Percentiles rank a stretch among this genome's conserved stretches.
phyloP scores from a whole-genome alignment of 495 filamentous ascomycete genomes.

The Penicillium macrosclerotiorum region DNA sequence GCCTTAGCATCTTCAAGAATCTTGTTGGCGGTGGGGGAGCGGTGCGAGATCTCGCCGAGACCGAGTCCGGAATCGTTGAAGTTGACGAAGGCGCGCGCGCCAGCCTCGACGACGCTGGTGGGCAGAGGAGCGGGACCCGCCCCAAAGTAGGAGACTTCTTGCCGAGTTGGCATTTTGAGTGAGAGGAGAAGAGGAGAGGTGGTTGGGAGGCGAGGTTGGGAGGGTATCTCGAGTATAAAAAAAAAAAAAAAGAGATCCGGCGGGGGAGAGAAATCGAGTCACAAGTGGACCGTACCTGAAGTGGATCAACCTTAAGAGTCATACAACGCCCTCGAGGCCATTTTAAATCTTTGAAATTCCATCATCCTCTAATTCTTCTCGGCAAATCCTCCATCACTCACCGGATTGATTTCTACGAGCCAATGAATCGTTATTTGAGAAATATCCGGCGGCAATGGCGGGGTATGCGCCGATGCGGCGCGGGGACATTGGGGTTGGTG shows the following conservation, averaged over 20 bases:
- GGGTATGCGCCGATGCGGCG: conserved; percentile 23
- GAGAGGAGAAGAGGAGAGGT: too few relatives aligned
- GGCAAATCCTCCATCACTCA: neutral
- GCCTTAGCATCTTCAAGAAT: conserved; percentile 66
- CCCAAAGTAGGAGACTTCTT: conserved; percentile 75
- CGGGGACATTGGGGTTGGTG: too few relatives aligned
- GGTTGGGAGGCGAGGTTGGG: neutral
- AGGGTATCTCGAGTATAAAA: conserved; percentile 8
- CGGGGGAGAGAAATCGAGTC: conserved; percentile 17
- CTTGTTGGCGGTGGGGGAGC: conserved; percentile 69
- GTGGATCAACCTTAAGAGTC: conserved; percentile 25
- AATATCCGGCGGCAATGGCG: conserved; percentile 14
- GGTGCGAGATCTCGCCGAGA: conserved; percentile 82
- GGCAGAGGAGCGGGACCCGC: conserved; percentile 85
- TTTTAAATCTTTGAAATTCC: neutral
- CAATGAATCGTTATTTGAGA: neutral
- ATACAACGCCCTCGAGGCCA: conserved; percentile 2
- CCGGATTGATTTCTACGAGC: neutral
- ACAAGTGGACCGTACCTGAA: conserved; percentile 17
- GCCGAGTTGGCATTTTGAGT: conserved; percentile 35
- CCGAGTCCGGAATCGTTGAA: conserved; percentile 74
- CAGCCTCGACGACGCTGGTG: conserved; percentile 69
- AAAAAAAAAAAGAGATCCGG: conserved; percentile 6
- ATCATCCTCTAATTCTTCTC: conserved; percentile 4
- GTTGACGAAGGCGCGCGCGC: conserved; percentile 74